Evolutionary conservation across 1,284 basidiomycete genomes (phyloP), one percentile per base, ranked within the genome.

Genomic region (Caloboletus firmus): DNA sequence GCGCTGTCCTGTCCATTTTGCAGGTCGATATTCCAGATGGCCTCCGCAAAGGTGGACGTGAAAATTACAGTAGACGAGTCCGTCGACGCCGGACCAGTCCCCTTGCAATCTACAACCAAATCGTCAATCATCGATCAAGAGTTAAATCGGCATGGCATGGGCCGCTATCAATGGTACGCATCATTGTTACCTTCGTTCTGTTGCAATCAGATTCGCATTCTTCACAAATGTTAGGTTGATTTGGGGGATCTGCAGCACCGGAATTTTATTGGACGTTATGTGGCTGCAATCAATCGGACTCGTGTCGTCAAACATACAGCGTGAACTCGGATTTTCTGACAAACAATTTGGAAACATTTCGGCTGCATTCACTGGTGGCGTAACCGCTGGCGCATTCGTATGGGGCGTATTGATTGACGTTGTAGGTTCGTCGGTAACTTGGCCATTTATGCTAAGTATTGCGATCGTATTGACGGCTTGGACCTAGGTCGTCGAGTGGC

Each of bases 281-380:
- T 62, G 59, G 61, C 15, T 26, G 2, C 39, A 41, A 12, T 50
- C 55, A 2, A 15, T 53, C 9, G 28, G 11, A 32, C 40, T 63
- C 2, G 22, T 42, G 2, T 30, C 15, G 34, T 5, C 54, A 1
- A 51, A 22, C 39, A 41, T 61, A 15, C 60, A 61, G 45, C 60
- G 46, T 15, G 60, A 61, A 50, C 39, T 62, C 18, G 60, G 60
- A n/a, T 61, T 56, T 30, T 50, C 60, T 3, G 60, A 62, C 39
- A 50, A 57, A 18, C 42, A 63, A 45, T 53, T 45, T 18, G 60
- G 62, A 24, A 61, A 54, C 5, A 24, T 63, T 10, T 1, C 10
- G 2, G 10, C 35, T 30, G 36, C 53, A 0, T 58, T 52, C 9
- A 5, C 11, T 9, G 20, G 49, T 13, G 60, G 60, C 0, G 17